These are phyloP conservation scores for Trypanosomatidae sp. DNA, from an alignment of 208 protist species.

Conservation along the genomic window DNA sequence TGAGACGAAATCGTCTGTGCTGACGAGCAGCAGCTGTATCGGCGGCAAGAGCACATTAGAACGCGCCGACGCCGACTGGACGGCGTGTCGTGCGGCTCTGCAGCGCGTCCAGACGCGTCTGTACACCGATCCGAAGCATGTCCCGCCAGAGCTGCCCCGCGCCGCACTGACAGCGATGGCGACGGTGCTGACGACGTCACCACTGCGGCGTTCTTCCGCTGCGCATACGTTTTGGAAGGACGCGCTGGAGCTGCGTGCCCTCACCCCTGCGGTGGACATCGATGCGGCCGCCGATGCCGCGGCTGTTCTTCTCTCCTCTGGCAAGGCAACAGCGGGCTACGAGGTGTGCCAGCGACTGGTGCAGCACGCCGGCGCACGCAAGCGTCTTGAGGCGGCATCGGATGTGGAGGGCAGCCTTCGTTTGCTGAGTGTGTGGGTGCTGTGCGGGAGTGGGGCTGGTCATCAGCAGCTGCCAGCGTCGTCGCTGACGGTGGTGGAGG, in stretches of 20 bases:
- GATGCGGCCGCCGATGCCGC: constrained; percentile 6
- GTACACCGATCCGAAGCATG: constrained; percentile 22
- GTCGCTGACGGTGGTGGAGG: no score
- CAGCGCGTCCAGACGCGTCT: constrained; percentile 16
- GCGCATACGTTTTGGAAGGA: constrained; percentile 16
- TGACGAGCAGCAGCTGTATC: no score
- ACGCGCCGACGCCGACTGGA: no score
- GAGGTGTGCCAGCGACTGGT: no score
- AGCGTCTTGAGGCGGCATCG: constrained; percentile 2
- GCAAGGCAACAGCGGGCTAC: not conserved
- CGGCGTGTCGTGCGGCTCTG: constrained; percentile 13
- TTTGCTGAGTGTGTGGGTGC: no score
- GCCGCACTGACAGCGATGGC: constrained; percentile 17
- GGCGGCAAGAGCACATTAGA: no score
- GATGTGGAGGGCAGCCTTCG: no score
- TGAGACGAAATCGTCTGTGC: no score
- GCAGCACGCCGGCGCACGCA: no score
- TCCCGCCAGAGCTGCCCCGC: constrained; percentile 4
- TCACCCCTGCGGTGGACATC: constrained; percentile 8
- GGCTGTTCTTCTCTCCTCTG: constrained; percentile 6
- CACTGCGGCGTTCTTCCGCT: constrained; percentile 14
- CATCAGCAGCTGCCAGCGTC: no score
- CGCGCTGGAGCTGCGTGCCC: constrained; percentile 10
- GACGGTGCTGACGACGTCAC: constrained; percentile 10
- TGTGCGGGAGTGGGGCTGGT: no score